These are phyloP conservation scores for Sarocladium kiliense DNA, from an alignment of 2,329 filamentous ascomycete genomes.

Conservation along the genomic window DNA sequence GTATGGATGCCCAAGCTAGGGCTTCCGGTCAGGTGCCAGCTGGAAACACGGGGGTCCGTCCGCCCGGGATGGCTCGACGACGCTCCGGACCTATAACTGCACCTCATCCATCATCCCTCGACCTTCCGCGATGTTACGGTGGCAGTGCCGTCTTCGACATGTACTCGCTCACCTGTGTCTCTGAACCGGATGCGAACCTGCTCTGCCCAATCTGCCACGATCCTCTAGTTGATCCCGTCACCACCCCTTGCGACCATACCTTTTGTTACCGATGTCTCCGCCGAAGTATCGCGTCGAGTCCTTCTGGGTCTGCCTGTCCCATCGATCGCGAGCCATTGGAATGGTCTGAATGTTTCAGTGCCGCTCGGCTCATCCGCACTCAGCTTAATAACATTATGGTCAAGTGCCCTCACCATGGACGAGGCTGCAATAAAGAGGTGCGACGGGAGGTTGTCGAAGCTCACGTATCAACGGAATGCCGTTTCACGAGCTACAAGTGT, in stretches of 20 bases:
- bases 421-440: slow-evolving; percentile 46
- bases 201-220: slow-evolving; percentile 55
- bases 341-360: slow-evolving; percentile 35
- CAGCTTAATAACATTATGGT: slow-evolving; percentile 57
- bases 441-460: slow-evolving; percentile 49
- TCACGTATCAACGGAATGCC: slow-evolving; percentile 53
- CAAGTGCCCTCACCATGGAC: slow-evolving; percentile 48
- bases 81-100: slow-evolving; percentile 28
- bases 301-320: slow-evolving; percentile 43
- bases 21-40: background rate
- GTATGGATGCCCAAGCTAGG: slow-evolving; percentile 10
- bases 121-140: slow-evolving; percentile 32
- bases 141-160: slow-evolving; percentile 38
- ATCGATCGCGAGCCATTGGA: slow-evolving; percentile 47
- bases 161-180: slow-evolving; percentile 38
- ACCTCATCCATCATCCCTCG: slow-evolving; percentile 33
- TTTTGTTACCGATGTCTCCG: slow-evolving; percentile 57
- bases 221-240: slow-evolving; percentile 54
- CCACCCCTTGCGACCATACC: slow-evolving; percentile 59
- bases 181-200: slow-evolving; percentile 40
- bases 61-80: slow-evolving; percentile 11
- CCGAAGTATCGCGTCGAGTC: slow-evolving; percentile 33
- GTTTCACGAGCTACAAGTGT: slow-evolving; percentile 51
- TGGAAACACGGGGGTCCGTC: background rate
- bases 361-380: slow-evolving; percentile 46